Conservation (phyloP, 805 yeast species). For the Cyberlindnera euphorbiae region DNA sequence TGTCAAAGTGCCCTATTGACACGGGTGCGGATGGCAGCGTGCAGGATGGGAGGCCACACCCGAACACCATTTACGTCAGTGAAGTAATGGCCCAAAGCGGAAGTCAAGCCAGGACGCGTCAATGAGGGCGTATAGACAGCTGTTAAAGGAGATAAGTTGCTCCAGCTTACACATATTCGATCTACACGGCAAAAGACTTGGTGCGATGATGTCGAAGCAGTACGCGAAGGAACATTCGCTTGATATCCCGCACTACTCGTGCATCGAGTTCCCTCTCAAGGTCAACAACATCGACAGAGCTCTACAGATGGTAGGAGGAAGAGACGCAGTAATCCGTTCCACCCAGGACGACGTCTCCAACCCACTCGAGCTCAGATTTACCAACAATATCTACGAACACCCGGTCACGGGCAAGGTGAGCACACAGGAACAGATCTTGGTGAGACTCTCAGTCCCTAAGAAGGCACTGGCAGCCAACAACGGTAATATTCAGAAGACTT, state of each 20-base stretch:
- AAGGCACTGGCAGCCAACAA: slow-evolving; percentile 37
- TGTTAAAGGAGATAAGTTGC: too few relatives aligned
- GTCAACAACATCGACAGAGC: slow-evolving; percentile 64
- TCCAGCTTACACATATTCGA: too few relatives aligned
- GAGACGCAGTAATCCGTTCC: slow-evolving; percentile 29
- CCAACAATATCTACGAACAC: slow-evolving; percentile 43
- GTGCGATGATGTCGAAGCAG: slow-evolving; percentile 25
- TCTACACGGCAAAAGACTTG: too few relatives aligned
- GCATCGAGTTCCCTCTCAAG: slow-evolving; percentile 74
- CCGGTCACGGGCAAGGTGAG: slow-evolving; percentile 54
- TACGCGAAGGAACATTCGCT: slow-evolving; percentile 53
- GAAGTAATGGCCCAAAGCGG: too few relatives aligned
- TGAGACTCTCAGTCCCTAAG: slow-evolving; percentile 60
- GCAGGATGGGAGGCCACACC: too few relatives aligned
- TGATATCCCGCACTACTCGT: slow-evolving; percentile 68
- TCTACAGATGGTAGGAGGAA: slow-evolving; percentile 66
- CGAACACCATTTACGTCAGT: too few relatives aligned
- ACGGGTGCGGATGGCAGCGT: neutral
- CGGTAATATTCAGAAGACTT: slow-evolving; percentile 40
- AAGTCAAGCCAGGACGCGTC: too few relatives aligned
- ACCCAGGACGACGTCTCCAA: slow-evolving; percentile 27
- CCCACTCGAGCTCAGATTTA: slow-evolving; percentile 37
- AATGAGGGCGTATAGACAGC: too few relatives aligned
- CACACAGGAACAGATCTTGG: slow-evolving; percentile 50
- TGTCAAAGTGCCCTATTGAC: neutral